Base-by-base conservation (phyloP, 208 protist species). In the Leishmania guyanensis region DNA sequence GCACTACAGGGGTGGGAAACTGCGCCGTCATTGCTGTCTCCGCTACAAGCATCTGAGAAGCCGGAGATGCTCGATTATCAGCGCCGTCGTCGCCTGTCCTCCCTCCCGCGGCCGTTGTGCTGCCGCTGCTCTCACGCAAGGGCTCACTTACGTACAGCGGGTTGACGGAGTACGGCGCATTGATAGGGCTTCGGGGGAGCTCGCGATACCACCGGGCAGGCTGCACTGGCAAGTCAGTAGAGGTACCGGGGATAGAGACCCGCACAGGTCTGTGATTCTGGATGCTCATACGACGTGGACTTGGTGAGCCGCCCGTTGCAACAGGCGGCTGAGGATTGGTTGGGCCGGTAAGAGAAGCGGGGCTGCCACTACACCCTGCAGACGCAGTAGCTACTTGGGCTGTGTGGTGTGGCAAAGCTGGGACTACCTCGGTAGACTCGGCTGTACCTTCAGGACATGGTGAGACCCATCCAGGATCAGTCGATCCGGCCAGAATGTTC, bases 1-100 rank as follows among this genome's bases (percentile, higher is more conserved):
- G 54, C 36, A 90, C 50, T 2, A 95, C 86, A 14, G 94, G 89
- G 0, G 77, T 77, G 14, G 94, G 94, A 70, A 90, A 91, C 80
- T 95, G 91, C 2, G 90, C 85, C 56, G 82, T 75, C 22, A 85
- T 82, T 2, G 73, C 53, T 16, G 54, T 70, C 65, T 82, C 82
- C 9, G 65, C 77, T 1, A 20, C 78, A 29, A 58, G 81, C 22
- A 66, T 0, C 72, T 64, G 64, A n/a, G 78, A 29, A 17, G 29
- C n/a, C 54, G 53, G 72, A 16, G 58, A 43, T 29, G 62, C 50
- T 82, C 62, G 33, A 53, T 16, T 8, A 46, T 20, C 22, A 64
- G 43, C 46, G 20, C 53, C 58, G 26, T 62, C 65, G 2, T 72
- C 70, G 22, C 14, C 39, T 50, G 10, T 50, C 33, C 6, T 48